Base-by-base conservation (phyloP, 73 alveolate genomes). In the Durusdinium trenchii region DNA sequence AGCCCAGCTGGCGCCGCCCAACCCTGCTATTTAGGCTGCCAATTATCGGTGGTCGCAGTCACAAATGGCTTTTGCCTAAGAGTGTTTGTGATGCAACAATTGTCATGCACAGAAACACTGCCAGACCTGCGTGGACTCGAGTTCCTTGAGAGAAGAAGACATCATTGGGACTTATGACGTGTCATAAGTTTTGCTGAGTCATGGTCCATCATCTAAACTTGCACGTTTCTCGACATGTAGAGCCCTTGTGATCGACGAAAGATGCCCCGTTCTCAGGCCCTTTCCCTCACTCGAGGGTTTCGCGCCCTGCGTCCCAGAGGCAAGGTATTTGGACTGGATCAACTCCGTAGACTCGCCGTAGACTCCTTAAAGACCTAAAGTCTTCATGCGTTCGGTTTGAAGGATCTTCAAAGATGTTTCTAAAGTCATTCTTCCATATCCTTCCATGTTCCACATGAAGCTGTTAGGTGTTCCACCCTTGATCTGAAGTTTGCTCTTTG, bases 291-390 rank as follows among this genome's bases (percentile, higher is more conserved):
- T 79, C 90, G 90, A 79, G 90, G 90, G 90, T 64, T 79, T 46
- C 64, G 45, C 90, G n/a, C n/a, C n/a, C n/a, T n/a, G n/a, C 90
- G 90, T 38, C 90, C 90, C 90, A 79, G 90, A 79, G 90, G 90
- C 90, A 0, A 4, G 48, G 78, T 23, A 12, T 35, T 40, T 10
- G 69, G 23, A 57, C 32, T 57, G 12, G 12, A 57, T 57, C 69
- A 57, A 23, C 12, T 12, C 32, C 12, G 69, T 57, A 23, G 69
- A 57, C 69, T 57, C 32, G 69, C 69, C 12, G 12, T 23, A 16
- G 69, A 23, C 69, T 57, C 32, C 12, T 57, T 16, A 23, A 57
- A 57, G 69, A 23, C 23, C 69, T 23, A 57, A 57, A 57, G 23
- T 23, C 69, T 57, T 23, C 12, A 57, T 12, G 12, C 23, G 69